Evolutionary conservation across 2,329 filamentous ascomycete species (phyloP), one percentile per base, ranked within the genome.

Genomic region (Podosphaera xanthii): DNA sequence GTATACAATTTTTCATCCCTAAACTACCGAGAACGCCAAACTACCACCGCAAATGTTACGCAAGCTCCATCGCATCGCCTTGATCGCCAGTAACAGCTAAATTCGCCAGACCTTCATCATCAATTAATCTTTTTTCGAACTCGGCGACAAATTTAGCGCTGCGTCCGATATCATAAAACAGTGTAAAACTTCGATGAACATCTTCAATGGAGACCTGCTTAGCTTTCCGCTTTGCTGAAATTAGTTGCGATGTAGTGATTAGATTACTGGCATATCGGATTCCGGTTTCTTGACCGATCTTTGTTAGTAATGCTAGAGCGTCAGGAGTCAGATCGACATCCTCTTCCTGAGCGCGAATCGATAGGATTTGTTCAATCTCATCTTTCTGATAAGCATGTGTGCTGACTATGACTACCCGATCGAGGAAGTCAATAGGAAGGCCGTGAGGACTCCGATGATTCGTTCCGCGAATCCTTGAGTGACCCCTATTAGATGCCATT

Each of bases 181-280:
- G 79, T 68, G 84, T 79, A 76, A 91, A 98, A 73, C 88, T 94
- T 65, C 91, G 82, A 75, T 95, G 86, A 10, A 98, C 90, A 68
- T 98, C 92, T 59, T 87, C 82, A 60, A 95, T 79, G 60, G 79
- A 81, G 55, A 98, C 87, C 67, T 91, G 84, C 71, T 87, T 87
- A 14, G 85, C 84, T 68, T 83, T 85, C 64, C 90, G 81, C 78
- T 96, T 97, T 67, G 86, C 82, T 62, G 82, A 82, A 57, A 97
- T 78, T 52, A 98, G 79, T 71, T 94, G 86, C 4, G 88, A 92
- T 1, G 92, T 96, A 31, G 87, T 94, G 72, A 98, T 96, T 59
- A 98, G 82, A 70, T 98, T 96, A 74, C 88, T 94, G n/a, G 90
- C 91, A 70, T 98, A 98, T 65, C 92, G 80, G 57, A 98, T 77